Evolutionary conservation across 306 rosid species (phyloP), one percentile per base, ranked within the genome.

Genomic region (Prunus padus): DNA sequence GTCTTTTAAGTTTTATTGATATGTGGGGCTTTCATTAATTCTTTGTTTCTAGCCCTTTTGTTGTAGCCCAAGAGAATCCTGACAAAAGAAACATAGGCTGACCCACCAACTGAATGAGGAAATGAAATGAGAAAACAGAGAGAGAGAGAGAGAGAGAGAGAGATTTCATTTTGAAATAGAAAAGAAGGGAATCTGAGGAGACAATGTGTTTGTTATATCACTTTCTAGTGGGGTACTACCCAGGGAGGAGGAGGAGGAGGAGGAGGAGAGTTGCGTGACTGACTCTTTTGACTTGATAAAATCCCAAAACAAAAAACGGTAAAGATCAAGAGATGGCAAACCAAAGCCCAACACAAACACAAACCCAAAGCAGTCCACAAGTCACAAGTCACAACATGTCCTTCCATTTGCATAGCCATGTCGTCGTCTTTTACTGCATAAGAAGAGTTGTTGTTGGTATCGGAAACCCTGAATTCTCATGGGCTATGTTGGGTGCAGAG

Each of bases 71-170:
- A 89, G 91, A 86, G 91, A 88, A 89, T 92, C 90, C 93, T 88
- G 97, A 85, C 98, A 92, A 92, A 96, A 88, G 90, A 92, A 90
- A 88, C 97, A 87, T 46, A 62, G 86, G 82, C 82, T 78, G 96
- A n/a, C 98, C 99, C 99, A 96, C 91, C 81, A 72, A 78, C 87
- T 86, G 95, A 84, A 80, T 83, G 63, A 79, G 90, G 88, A 84
- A 83, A 88, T 71, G 88, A 84, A 83, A 88, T 71, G 83, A 81
- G 84, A 79, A 80, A 72, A 81, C 82, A 79, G 15, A 5, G 52
- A 13, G 60, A 71, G 68, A 19, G 30, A 76, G 59, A 25, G 68
- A n/a, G 81, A 69, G 88, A 57, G 82, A 37, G 44, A 10, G 51
- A 11, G 52, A 42, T 65, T 71, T 81, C 37, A 68, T 64, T 76